Conservation (phyloP, 2,329 filamentous ascomycete genomes). For the Cryphonectria japonica region DNA sequence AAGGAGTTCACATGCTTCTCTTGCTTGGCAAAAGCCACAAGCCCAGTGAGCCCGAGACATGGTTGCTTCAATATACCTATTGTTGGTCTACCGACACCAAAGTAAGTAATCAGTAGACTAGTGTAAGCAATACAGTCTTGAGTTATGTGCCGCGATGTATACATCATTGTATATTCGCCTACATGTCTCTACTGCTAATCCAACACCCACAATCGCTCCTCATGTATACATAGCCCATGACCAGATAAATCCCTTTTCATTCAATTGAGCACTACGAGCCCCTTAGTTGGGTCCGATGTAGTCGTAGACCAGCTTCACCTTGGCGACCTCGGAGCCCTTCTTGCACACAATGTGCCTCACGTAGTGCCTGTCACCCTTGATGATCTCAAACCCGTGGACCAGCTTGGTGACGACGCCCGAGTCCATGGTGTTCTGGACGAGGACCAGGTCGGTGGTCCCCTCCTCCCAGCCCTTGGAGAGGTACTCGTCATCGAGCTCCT, state of each 20-base stretch:
- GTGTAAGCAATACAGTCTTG: not conserved
- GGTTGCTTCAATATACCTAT: not conserved
- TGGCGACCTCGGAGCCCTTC: constrained; percentile 23
- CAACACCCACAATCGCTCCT: not conserved
- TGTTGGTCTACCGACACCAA: not conserved
- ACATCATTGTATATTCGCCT: not conserved
- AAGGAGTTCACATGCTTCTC: not conserved
- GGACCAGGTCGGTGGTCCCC: constrained; percentile 29
- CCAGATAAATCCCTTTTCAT: not conserved
- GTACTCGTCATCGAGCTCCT: constrained; percentile 29
- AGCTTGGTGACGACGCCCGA: constrained; percentile 26
- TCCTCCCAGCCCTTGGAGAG: constrained; percentile 31
- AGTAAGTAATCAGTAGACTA: not conserved
- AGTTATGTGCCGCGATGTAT: not conserved
- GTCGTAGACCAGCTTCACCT: constrained; percentile 28
- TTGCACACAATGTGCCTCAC: constrained; percentile 23
- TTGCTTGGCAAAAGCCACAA: not conserved
- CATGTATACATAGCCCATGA: not conserved
- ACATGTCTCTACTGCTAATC: not conserved
- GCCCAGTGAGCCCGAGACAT: not conserved
- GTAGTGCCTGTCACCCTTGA: constrained; percentile 24
- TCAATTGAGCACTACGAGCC: not conserved
- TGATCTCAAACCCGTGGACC: constrained; percentile 25
- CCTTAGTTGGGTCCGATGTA: constrained; percentile 21
- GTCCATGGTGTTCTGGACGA: constrained; percentile 30